Conservation (phyloP, 1,139 yeast species). For the Nakaseomyces sp. region DNA sequence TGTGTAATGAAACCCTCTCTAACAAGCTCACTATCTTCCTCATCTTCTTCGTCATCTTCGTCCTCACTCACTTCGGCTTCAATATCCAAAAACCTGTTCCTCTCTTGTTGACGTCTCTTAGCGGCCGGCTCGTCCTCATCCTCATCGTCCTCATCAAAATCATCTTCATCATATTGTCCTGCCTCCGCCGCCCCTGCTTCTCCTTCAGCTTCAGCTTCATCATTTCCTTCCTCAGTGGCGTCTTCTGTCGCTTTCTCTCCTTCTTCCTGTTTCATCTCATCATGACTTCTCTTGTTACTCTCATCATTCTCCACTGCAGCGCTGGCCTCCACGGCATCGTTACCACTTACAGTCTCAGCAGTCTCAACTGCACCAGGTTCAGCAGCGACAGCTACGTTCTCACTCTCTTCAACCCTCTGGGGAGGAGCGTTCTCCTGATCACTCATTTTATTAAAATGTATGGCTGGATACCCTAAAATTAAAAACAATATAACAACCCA, state of each 20-base stretch:
- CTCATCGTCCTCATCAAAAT: slow-evolving; percentile 48
- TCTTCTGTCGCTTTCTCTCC: slow-evolving; percentile 29
- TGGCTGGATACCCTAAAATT: neutral
- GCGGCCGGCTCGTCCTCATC: slow-evolving; percentile 58
- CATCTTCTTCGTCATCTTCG: slow-evolving; percentile 91
- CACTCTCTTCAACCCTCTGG: too few relatives aligned
- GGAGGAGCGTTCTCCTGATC: neutral
- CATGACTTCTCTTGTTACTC: neutral
- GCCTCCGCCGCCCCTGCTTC: too few relatives aligned
- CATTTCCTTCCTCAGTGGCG: slow-evolving; percentile 26
- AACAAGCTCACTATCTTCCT: slow-evolving; percentile 80
- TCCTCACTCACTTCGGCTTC: slow-evolving; percentile 99
- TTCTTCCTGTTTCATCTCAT: slow-evolving; percentile 18
- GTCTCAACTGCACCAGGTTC: neutral
- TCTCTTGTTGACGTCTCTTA: slow-evolving; percentile 57
- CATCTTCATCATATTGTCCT: slow-evolving; percentile 33
- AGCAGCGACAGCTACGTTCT: too few relatives aligned
- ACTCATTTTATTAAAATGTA: too few relatives aligned
- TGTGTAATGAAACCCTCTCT: slow-evolving; percentile 67
- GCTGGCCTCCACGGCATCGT: too few relatives aligned
- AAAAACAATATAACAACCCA: neutral
- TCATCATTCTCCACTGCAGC: neutral
- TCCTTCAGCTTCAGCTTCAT: slow-evolving; percentile 8
- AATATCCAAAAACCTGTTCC: slow-evolving; percentile 92
- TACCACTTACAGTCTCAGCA: too few relatives aligned